A percentile compares a stretch with the other conserved stretches of the same genome.
phyloP scores from a whole-genome alignment of 805 yeast species.

The Saccharomycopsis vini region DNA sequence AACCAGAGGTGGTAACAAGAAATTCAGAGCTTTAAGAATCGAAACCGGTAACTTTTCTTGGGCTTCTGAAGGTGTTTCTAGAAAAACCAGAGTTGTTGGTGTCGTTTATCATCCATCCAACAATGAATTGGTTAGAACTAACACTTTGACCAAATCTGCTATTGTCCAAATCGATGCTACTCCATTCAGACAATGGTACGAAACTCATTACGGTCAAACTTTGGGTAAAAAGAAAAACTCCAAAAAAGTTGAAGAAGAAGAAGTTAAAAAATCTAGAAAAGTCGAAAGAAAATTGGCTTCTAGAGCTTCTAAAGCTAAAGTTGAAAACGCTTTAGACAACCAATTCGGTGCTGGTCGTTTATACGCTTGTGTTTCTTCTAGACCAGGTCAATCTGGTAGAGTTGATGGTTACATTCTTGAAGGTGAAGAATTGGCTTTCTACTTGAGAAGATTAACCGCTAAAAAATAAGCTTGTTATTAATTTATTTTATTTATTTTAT shows the following conservation, averaged over 20 bases:
- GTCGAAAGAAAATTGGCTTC: constrained; percentile 68
- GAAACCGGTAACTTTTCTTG: constrained; percentile 99
- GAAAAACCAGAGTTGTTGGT: constrained; percentile 97
- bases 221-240: constrained; percentile 76
- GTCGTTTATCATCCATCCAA: constrained; percentile 99
- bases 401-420: constrained; percentile 99
- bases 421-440: constrained; percentile 99
- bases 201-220: constrained; percentile 92
- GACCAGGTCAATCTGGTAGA: constrained; percentile 99
- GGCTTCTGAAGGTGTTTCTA: constrained; percentile 98
- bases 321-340: constrained; percentile 84
- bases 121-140: constrained; percentile 99
- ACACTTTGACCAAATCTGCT: constrained; percentile 98
- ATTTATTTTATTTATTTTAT: not conserved
- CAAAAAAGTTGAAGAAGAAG: constrained; percentile 42
- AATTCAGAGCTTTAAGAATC: constrained; percentile 99
- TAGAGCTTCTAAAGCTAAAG: constrained; percentile 76
- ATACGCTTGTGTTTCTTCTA: constrained; percentile 96
- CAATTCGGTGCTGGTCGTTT: constrained; percentile 99
- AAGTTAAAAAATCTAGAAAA: constrained; percentile 67
- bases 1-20: constrained; percentile 99
- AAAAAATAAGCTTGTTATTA: constrained; percentile 64
- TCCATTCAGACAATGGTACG: constrained; percentile 99
- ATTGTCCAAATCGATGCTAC: constrained; percentile 99
- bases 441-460: constrained; percentile 98